Evolutionary conservation across 169 alveolate species (phyloP).

Genomic region (Babesia bigemina): DNA sequence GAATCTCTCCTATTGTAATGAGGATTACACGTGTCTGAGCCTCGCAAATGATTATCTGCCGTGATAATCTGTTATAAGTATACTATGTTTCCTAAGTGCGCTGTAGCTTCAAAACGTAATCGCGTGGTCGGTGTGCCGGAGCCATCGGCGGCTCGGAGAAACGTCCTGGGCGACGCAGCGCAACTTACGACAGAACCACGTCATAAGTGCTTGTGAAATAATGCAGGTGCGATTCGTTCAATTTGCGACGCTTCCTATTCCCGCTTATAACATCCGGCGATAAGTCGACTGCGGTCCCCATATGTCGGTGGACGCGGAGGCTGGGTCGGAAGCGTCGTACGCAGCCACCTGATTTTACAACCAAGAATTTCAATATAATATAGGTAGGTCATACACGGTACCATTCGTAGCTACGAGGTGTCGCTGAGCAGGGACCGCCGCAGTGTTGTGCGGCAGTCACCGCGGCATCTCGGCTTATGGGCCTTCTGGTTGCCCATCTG

Average conservation of each 20-base stretch:
- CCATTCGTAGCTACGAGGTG: not conserved
- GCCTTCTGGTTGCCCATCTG: not conserved
- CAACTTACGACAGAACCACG: no score
- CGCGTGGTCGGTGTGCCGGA: no score
- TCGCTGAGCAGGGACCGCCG: not conserved
- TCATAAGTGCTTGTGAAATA: no score
- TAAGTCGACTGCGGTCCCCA: not conserved
- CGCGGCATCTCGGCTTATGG: not conserved
- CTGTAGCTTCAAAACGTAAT: no score
- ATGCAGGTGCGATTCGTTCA: no score
- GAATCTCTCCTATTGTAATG: slow-evolving; percentile 51
- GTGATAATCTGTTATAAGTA: not conserved
- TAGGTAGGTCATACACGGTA: not conserved
- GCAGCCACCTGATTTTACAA: not conserved
- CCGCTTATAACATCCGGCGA: not conserved
- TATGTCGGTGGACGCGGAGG: not conserved
- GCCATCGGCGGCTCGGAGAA: no score
- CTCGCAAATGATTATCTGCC: not conserved
- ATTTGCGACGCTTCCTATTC: no score
- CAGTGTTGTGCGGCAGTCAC: slow-evolving; percentile 1
- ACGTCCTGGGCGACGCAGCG: no score
- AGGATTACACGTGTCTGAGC: slow-evolving; percentile 35
- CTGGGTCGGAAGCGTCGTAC: not conserved
- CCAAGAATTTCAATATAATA: not conserved
- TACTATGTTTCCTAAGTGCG: no score